phyloP scores from a whole-genome alignment of 1,284 basidiomycete species.

The Flammula alnicola region DNA sequence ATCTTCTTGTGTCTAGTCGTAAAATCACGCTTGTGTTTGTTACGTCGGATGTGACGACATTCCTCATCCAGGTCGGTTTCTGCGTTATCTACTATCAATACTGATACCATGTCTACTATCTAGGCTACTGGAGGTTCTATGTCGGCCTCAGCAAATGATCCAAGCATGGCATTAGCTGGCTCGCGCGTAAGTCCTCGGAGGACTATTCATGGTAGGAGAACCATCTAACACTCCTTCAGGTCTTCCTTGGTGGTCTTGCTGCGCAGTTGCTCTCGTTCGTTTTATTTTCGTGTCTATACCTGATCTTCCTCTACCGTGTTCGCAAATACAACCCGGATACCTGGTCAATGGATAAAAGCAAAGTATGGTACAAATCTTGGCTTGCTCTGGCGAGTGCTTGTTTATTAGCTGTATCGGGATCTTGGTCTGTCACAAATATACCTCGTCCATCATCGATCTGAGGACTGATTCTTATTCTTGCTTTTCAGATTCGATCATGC shows the following conservation, averaged over 20 bases:
- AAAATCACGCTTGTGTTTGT: constrained; percentile 59
- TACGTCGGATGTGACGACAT: constrained; percentile 66
- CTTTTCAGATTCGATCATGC: constrained; percentile 64
- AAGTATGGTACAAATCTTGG: constrained; percentile 65
- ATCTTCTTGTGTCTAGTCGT: constrained; percentile 59
- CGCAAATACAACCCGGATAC: constrained; percentile 47
- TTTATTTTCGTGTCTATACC: constrained; percentile 61
- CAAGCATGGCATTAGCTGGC: constrained; percentile 32
- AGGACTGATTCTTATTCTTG: background rate
- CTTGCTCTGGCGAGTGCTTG: constrained; percentile 58
- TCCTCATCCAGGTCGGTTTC: constrained; percentile 61
- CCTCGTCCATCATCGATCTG: background rate
- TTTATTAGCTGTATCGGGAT: constrained; percentile 69
- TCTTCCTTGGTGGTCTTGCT: constrained; percentile 68
- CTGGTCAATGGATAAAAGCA: constrained; percentile 46
- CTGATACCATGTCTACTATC: background rate
- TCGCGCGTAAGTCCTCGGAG: constrained; percentile 37
- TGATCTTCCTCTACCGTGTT: constrained; percentile 61
- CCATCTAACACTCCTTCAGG: constrained; percentile 34
- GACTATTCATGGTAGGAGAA: background rate
- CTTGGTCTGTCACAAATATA: constrained; percentile 45
- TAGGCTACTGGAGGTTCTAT: constrained; percentile 50
- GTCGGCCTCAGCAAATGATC: constrained; percentile 40
- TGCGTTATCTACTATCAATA: constrained; percentile 3
- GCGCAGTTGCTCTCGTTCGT: constrained; percentile 69